Base-by-base conservation (phyloP, 768 basidiomycete species). In the Candolleomyces aberdarensis region DNA sequence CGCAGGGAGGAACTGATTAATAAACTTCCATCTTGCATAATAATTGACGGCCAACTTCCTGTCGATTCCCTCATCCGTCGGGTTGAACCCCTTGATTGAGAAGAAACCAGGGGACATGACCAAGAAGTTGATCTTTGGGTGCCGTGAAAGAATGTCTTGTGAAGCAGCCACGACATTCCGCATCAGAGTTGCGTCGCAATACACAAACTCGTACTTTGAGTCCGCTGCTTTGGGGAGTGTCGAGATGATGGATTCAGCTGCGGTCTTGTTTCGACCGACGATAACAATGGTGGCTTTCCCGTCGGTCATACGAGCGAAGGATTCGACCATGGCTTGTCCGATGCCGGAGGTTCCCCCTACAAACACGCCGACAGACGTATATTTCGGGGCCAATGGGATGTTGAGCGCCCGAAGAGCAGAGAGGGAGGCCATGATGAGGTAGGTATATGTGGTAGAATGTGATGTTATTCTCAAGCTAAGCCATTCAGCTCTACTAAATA, bases 11-110 rank as follows among this genome's bases (percentile, higher is more conserved):
- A 85, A 70, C 14, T 78, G 78, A 40, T 75, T 54, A 29, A 76
- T 74, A 66, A 84, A 83, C 64, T 78, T 78, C 78, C 76, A 83
- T 51, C 83, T 70, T 26, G 78, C 72, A 65, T 85, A 85, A 66
- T 84, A 84, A 57, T 81, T 76, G 57, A 83, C 66, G 2, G 72
- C 75, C 19, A 76, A 61, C 54, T 74, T 75, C 46, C 58, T 70
- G 61, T 76, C 75, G 32, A 75, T 67, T 1, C 73, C 74, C 51
- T 76, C 75, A 53, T 69, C 66, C 6, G 75, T 74, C 56, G 72
- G 71, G 26, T 71, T 65, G 40, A 69, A 63, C 15, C 80, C 80
- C 9, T 69, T 69, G 66, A 77, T 62, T 11, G 76, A 71, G 60
- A 83, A 56, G 49, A 79, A 67, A 0, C 83, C 83, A 10, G 81